Evolutionary conservation across 2,329 filamentous ascomycete species (phyloP).

Genomic region (Alternaria arbusti): DNA sequence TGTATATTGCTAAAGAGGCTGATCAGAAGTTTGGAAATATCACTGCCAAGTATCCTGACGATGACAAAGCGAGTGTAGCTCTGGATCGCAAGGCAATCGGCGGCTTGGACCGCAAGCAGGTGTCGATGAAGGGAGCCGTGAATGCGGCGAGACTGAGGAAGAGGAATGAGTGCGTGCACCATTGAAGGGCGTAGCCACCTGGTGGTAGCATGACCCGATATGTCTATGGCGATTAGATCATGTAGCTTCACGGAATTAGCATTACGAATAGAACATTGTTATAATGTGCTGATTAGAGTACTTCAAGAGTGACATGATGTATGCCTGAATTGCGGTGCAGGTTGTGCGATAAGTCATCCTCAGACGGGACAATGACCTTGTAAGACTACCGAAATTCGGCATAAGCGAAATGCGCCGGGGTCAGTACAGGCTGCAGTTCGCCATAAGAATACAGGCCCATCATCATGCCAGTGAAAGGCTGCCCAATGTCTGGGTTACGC

Average conservation of each 20-base stretch:
- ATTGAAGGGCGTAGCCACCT: background rate
- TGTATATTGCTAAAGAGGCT: slow-evolving; percentile 1
- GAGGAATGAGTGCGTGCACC: background rate
- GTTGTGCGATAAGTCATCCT: background rate
- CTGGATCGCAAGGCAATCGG: slow-evolving; percentile 1
- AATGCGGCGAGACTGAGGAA: slow-evolving; percentile 1
- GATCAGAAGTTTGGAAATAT: background rate
- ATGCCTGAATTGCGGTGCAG: background rate
- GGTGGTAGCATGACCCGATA: background rate
- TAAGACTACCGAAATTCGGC: slow-evolving; percentile 13
- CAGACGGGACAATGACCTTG: background rate
- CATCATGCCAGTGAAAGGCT: slow-evolving; percentile 55
- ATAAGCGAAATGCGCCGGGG: slow-evolving; percentile 51
- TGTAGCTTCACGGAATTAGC: background rate
- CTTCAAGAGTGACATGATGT: background rate
- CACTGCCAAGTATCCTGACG: slow-evolving; percentile 3
- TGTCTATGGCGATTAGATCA: background rate
- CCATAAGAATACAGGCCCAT: slow-evolving; percentile 56
- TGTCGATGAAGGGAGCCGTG: background rate
- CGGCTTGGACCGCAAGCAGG: slow-evolving; percentile 1
- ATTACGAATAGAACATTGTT: background rate
- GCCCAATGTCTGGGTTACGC: slow-evolving; percentile 47
- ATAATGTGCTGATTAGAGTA: background rate
- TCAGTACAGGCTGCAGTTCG: slow-evolving; percentile 48
- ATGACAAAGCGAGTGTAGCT: background rate